Evolutionary conservation across 2,329 filamentous ascomycete genomes (phyloP).

Genomic region (Nemania sp.): DNA sequence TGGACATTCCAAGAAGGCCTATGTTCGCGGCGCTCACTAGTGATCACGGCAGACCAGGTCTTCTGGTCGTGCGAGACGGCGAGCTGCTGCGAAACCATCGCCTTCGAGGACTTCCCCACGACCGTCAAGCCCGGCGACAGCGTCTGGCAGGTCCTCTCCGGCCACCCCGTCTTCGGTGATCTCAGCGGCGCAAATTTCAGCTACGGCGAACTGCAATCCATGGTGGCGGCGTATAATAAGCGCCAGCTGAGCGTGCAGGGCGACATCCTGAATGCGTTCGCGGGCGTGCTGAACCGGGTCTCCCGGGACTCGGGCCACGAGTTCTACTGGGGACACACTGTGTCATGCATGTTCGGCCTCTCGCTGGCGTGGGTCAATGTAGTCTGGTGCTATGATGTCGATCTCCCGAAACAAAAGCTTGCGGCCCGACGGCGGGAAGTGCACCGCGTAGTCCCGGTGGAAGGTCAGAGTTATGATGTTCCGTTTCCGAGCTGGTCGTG

Average conservation of each 20-base stretch:
- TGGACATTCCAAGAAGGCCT: slow-evolving; percentile 43
- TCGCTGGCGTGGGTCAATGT: slow-evolving; percentile 40
- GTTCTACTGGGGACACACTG: slow-evolving; percentile 41
- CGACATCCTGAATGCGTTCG: slow-evolving; percentile 38
- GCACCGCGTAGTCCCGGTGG: slow-evolving; percentile 24
- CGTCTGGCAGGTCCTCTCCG: slow-evolving; percentile 32
- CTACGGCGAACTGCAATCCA: slow-evolving; percentile 32
- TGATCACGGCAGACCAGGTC: slow-evolving; percentile 35
- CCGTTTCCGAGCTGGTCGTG: slow-evolving; percentile 42
- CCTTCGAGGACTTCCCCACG: slow-evolving; percentile 41
- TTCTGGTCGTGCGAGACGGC: slow-evolving; percentile 41
- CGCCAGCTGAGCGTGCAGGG: slow-evolving; percentile 32
- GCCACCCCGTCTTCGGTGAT: slow-evolving; percentile 38
- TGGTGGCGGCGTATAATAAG: slow-evolving; percentile 35
- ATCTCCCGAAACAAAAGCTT: slow-evolving; percentile 10
- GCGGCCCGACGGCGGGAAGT: slow-evolving; percentile 30
- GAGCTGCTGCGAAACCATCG: slow-evolving; percentile 38
- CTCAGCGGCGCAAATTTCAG: slow-evolving; percentile 39
- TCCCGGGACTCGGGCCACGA: slow-evolving; percentile 34
- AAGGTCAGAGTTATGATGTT: slow-evolving; percentile 27
- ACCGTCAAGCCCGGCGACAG: slow-evolving; percentile 34
- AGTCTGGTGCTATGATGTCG: slow-evolving; percentile 29
- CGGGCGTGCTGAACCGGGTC: slow-evolving; percentile 35
- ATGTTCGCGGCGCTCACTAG: slow-evolving; percentile 36
- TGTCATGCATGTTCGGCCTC: slow-evolving; percentile 35